A percentile compares a stretch with the other conserved stretches of the same genome.
phyloP scores from a whole-genome alignment of 78 protist genomes.

The Dictyostelium firmibasis region DNA sequence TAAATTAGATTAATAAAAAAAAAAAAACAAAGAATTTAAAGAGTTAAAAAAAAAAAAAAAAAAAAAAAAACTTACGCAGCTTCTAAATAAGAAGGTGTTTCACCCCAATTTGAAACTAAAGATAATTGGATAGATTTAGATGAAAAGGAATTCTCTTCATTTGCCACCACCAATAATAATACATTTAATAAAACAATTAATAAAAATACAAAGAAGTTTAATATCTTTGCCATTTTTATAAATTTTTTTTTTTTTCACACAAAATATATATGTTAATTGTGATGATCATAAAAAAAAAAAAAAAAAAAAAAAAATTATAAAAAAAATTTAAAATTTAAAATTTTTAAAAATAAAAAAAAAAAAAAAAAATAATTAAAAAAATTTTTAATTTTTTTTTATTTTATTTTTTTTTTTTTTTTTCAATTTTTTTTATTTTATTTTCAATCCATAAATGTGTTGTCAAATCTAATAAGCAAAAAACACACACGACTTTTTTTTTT shows the following conservation, averaged over 20 bases:
- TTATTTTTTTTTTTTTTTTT: no score
- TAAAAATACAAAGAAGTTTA: background rate
- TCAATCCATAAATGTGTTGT: no score
- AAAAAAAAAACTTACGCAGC: constrained; percentile 2
- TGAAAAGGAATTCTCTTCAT: background rate
- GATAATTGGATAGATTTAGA: constrained; percentile 27
- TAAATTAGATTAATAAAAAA: background rate
- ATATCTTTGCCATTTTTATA: background rate
- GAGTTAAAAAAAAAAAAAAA: no score
- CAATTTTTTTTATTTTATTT: no score
- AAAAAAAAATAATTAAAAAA: no score
- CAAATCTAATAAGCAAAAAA: background rate
- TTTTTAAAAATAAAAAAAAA: no score
- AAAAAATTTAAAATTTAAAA: no score
- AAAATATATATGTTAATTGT: background rate
- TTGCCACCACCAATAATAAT: background rate
- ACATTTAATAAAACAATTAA: background rate
- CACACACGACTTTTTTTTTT: background rate
- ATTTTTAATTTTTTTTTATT: no score
- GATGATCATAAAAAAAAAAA: background rate
- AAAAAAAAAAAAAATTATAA: no score
- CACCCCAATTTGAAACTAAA: constrained; percentile 65
- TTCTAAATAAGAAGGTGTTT: constrained; percentile 46
- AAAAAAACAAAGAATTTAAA: background rate
- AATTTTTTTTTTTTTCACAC: background rate